A percentile compares a stretch with the other conserved stretches of the same genome.
Conservation (phyloP, 108 stramenopile species). For the Nitzschia putrida region DNA sequence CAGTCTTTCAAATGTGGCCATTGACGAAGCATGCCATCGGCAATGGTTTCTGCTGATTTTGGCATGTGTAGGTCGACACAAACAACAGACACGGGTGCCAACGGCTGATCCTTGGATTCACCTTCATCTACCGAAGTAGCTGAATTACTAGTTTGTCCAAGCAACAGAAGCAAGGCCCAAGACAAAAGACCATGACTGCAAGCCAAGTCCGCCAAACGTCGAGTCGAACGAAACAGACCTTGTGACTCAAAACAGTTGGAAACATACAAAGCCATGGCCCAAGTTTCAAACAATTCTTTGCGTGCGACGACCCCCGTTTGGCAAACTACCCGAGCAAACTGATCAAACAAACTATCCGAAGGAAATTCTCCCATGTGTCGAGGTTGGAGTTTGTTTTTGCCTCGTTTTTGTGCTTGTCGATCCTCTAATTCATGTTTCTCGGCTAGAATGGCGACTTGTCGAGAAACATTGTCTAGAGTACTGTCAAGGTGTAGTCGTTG, state of each 20-base stretch:
- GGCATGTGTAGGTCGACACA: constrained; percentile 66
- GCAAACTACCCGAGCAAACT: constrained; percentile 58
- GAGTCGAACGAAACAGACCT: constrained; percentile 31
- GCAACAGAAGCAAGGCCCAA: constrained; percentile 60
- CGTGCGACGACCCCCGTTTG: constrained; percentile 44
- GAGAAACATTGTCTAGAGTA: no score
- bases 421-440: constrained; percentile 5
- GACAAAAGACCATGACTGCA: constrained; percentile 66
- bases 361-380: constrained; percentile 18
- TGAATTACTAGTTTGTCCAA: constrained; percentile 3
- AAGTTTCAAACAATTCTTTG: constrained; percentile 76
- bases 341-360: constrained; percentile 45
- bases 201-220: constrained; percentile 57
- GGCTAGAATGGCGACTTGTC: neutral
- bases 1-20: constrained; percentile 43
- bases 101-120: constrained; percentile 6
- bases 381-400: constrained; percentile 16
- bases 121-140: neutral
- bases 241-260: constrained; percentile 7
- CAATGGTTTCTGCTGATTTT: constrained; percentile 51
- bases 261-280: constrained; percentile 64
- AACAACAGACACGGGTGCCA: constrained; percentile 38
- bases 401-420: neutral
- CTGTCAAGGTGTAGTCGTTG: no score
- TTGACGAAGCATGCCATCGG: constrained; percentile 36